Conservation (phyloP, 495 filamentous ascomycete genomes). For the Penicillium diatomitis region DNA sequence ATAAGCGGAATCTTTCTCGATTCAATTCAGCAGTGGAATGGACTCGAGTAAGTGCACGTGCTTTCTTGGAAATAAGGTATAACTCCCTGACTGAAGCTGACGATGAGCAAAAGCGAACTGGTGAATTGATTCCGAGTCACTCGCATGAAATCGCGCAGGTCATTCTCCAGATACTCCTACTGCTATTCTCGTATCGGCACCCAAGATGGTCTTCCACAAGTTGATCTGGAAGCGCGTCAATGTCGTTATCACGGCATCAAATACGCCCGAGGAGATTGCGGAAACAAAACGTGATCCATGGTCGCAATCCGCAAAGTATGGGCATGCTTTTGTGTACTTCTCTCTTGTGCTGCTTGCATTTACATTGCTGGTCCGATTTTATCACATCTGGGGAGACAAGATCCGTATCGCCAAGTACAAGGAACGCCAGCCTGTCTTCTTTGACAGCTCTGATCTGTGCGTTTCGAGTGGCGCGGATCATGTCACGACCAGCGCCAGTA, state of each 20-base stretch:
- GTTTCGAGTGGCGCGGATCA: constrained; percentile 55
- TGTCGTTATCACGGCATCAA: constrained; percentile 60
- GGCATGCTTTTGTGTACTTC: constrained; percentile 81
- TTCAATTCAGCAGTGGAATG: no score
- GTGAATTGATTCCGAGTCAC: no score
- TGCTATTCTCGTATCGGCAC: not conserved
- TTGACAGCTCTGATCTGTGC: constrained; percentile 27
- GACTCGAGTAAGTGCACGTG: no score
- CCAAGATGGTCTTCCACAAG: constrained; percentile 12
- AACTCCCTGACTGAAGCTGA: no score
- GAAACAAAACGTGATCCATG: constrained; percentile 74
- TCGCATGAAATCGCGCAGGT: not conserved
- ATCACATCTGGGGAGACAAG: constrained; percentile 82
- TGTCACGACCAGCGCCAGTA: constrained; percentile 57
- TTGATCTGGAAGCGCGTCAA: constrained; percentile 62
- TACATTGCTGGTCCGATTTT: constrained; percentile 58
- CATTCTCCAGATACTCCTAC: not conserved
- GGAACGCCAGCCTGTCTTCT: constrained; percentile 51
- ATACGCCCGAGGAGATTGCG: constrained; percentile 59
- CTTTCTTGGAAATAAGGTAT: no score
- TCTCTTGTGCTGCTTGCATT: constrained; percentile 58
- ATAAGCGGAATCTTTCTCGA: no score
- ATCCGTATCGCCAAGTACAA: constrained; percentile 75
- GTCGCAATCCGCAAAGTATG: constrained; percentile 75
- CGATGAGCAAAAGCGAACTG: no score